Conservation (phyloP, 345 rosid species). For the Bretschneidera sinensis region DNA sequence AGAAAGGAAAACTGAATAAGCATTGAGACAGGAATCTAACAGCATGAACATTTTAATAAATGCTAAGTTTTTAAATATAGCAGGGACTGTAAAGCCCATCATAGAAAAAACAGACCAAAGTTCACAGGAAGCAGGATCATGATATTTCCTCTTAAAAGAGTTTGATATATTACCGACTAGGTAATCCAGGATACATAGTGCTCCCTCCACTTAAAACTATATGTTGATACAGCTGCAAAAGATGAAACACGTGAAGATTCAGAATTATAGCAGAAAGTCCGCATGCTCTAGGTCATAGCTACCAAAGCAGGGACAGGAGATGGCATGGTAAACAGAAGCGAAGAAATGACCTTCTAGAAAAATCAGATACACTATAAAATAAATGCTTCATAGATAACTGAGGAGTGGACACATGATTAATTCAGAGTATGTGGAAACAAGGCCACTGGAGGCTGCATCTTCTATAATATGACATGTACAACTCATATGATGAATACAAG, state of each 20-base stretch:
- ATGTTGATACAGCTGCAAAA: slow-evolving; percentile 88
- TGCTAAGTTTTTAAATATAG: not conserved
- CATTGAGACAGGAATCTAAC: not conserved
- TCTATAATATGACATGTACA: not conserved
- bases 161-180: slow-evolving; percentile 67
- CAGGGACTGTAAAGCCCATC: not conserved
- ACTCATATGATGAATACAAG: not conserved
- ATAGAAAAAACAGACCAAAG: not conserved
- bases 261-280: slow-evolving; percentile 2
- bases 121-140: not conserved
- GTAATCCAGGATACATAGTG: slow-evolving; percentile 98
- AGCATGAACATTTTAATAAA: not conserved
- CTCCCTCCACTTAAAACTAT: slow-evolving; percentile 99
- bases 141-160: not conserved
- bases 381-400: too few species aligned
- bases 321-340: too few species aligned
- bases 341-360: too few species aligned
- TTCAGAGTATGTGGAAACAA: too few species aligned
- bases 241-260: slow-evolving; percentile 10
- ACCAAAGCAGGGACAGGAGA: too few species aligned
- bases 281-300: too few species aligned
- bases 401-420: too few species aligned
- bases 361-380: too few species aligned
- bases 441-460: not conserved
- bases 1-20: not conserved